Percentiles rank a stretch among this genome's conserved stretches.
phyloP scores from a whole-genome alignment of 768 basidiomycete species.

The Serpula lacrymans region DNA sequence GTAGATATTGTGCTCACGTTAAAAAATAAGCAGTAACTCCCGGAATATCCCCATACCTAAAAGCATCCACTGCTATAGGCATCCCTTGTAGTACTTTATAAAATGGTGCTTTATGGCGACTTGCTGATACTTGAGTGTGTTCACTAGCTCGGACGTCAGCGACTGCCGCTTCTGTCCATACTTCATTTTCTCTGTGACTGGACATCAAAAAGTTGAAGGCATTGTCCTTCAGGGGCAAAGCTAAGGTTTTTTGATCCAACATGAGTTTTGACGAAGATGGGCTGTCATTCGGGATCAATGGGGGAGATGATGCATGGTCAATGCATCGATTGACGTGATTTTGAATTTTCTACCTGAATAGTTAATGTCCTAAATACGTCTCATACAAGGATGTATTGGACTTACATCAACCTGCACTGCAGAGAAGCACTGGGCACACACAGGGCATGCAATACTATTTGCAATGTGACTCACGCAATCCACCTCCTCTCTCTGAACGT shows the following conservation, averaged over 20 bases:
- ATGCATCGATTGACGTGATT: constrained; percentile 59
- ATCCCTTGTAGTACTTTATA: constrained; percentile 96
- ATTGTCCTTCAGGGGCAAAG: no score
- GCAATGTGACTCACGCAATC: constrained; percentile 1
- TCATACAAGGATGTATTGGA: constrained; percentile 14
- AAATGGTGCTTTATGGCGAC: constrained; percentile 81
- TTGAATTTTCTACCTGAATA: constrained; percentile 40
- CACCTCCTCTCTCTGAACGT: no score
- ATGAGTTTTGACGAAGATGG: neutral
- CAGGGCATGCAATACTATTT: constrained; percentile 16
- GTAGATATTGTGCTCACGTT: constrained; percentile 49
- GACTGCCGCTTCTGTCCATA: constrained; percentile 78
- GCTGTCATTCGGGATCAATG: neutral
- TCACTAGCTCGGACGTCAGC: constrained; percentile 47
- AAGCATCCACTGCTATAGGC: constrained; percentile 98
- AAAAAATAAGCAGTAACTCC: constrained; percentile 88
- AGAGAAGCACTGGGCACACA: constrained; percentile 19
- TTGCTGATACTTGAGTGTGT: constrained; percentile 43
- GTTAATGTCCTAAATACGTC: constrained; percentile 11
- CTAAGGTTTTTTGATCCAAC: constrained; percentile 1
- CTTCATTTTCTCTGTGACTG: constrained; percentile 74
- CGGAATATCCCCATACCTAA: constrained; percentile 90
- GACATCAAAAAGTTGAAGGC: constrained; percentile 83
- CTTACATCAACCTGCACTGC: constrained; percentile 17
- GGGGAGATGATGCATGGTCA: constrained; percentile 25